Base-by-base conservation (phyloP, 2,329 filamentous ascomycete genomes). In the Curvularia spicifera region DNA sequence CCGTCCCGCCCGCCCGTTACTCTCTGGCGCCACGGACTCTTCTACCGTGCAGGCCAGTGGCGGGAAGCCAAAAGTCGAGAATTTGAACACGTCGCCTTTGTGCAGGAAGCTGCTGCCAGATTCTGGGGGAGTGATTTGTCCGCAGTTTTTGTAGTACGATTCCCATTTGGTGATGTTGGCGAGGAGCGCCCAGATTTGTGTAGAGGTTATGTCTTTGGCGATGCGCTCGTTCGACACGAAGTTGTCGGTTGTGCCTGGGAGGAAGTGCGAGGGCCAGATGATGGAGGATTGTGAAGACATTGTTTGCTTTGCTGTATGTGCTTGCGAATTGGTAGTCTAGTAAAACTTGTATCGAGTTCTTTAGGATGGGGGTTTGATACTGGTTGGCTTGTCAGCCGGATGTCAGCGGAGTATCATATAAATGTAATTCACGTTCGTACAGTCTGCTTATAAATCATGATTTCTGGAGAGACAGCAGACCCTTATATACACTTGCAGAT, bases 231-330 rank as follows among this genome's bases (percentile, higher is more conserved):
- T 77, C 49, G 67, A 66, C 44, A 76, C 67, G 55, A 71, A 77
- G 61, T 77, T 76, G 63, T 76, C 71, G 18, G 75, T 77, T 37
- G 71, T 77, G 26, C 75, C 74, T 0, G 75, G 75, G n/a, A 71
- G 58, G 59, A 68, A 76, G 35, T 66, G 59, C 1, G 46, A 9
- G 18, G 75, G 73, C 72, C 73, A 76, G 56, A 68, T 59, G 56
- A 76, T 76, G 54, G 72, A 64, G 13, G 71, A 67, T 64, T 60
- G 60, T 3, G 57, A 59, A 3, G 55, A 29, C 57, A 62, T 62
- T 60, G 18, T 47, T 48, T 13, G 6, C 2, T 31, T 7, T 18
- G 35, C 5, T 18, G 5, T 24, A 13, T 10, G 18, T n/a, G 42
- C 18, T 22, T 10, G 13, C 12, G 13, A 20, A 26, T 28, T 28